Conservation (phyloP, 2,329 filamentous ascomycete genomes). For the Cladophialophora psammophila region DNA sequence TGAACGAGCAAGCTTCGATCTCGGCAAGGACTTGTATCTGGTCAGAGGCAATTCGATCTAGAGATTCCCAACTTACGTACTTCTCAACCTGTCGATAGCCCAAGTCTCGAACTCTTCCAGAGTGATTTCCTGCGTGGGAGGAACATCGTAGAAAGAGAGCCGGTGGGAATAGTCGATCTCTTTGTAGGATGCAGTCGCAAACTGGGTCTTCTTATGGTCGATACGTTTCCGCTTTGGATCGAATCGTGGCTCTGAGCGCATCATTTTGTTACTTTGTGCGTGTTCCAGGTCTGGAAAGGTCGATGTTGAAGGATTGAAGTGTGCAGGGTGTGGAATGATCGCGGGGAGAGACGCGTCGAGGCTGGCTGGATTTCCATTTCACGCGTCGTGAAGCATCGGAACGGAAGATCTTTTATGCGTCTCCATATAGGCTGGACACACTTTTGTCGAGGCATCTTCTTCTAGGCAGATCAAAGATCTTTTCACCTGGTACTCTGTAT, state of each 20-base stretch:
- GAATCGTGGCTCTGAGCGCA: constrained; percentile 54
- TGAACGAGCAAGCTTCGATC: constrained; percentile 91
- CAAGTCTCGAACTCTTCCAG: constrained; percentile 98
- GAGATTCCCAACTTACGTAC: constrained; percentile 55
- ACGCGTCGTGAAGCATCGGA: constrained; percentile 13
- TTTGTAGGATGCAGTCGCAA: constrained; percentile 77
- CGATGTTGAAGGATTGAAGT: constrained; percentile 4
- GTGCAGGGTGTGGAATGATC: constrained; percentile 1
- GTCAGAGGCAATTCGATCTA: constrained; percentile 24
- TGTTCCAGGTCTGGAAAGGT: not conserved
- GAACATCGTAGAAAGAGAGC: constrained; percentile 88
- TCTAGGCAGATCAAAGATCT: no score
- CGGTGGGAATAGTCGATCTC: constrained; percentile 81
- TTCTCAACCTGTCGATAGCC: constrained; percentile 89
- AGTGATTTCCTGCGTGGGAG: constrained; percentile 91
- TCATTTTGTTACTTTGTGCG: constrained; percentile 46
- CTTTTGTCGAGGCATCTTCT: no score
- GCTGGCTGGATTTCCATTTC: not conserved
- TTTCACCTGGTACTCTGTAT: no score
- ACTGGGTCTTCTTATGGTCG: constrained; percentile 86
- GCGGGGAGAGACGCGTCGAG: constrained; percentile 13
- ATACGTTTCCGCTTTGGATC: constrained; percentile 77
- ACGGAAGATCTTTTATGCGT: not conserved
- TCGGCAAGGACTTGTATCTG: constrained; percentile 48
- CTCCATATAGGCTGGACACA: not conserved